Conservation (phyloP, 257 asterid species). For the Solanum rostratum region DNA sequence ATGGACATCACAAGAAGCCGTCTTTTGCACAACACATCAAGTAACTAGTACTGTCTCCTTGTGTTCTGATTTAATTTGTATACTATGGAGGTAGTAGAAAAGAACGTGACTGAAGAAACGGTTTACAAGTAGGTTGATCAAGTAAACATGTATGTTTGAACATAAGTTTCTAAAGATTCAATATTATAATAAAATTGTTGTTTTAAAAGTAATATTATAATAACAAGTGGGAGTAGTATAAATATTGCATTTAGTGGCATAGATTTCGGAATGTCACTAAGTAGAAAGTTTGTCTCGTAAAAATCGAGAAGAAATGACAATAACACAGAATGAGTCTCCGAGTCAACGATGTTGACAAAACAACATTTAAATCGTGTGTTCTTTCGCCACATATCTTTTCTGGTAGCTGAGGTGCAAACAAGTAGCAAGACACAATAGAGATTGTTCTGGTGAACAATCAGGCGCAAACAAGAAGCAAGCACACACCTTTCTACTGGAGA, state of each 20-base stretch:
- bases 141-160: neutral
- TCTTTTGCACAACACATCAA: neutral
- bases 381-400: neutral
- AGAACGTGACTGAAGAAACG: neutral
- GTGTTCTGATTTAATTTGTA: neutral
- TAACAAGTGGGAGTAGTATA: neutral
- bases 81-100: neutral
- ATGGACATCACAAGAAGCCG: neutral
- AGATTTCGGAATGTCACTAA: neutral
- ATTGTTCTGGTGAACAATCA: neutral
- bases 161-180: neutral
- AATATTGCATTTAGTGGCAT: neutral
- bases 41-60: neutral
- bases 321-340: neutral
- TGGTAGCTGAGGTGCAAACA: neutral
- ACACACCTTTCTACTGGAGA: conserved; percentile 85
- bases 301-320: neutral
- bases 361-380: neutral
- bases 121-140: neutral
- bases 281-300: neutral
- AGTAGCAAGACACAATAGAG: neutral
- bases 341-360: neutral
- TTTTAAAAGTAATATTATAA: neutral
- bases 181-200: neutral
- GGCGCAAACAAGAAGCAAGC: neutral